Evolutionary conservation across 108 stramenopile species (phyloP).

Genomic region (Seminavis robusta): DNA sequence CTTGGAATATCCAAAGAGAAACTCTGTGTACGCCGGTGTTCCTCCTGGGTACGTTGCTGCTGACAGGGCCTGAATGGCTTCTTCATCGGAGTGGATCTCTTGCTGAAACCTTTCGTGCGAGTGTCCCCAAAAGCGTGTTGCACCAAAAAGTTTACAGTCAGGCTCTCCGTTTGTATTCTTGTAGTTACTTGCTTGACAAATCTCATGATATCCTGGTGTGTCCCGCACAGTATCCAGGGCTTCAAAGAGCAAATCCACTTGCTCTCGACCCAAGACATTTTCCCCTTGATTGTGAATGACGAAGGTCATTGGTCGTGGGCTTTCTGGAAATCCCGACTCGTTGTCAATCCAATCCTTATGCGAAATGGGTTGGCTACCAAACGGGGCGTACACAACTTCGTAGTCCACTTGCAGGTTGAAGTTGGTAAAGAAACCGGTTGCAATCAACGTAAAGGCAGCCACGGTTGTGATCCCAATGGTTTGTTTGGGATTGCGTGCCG

Average conservation of each 20-base stretch:
- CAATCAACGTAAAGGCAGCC: neutral
- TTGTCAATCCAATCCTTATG: constrained; percentile 2
- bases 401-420: constrained; percentile 4
- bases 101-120: neutral
- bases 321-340: neutral
- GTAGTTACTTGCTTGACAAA: constrained; percentile 1
- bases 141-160: constrained; percentile 7
- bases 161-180: too few relatives aligned
- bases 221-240: constrained; percentile 5
- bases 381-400: constrained; percentile 4
- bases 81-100: neutral
- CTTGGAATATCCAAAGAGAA: too few relatives aligned
- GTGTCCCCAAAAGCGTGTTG: constrained; percentile 3
- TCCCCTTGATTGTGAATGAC: constrained; percentile 9
- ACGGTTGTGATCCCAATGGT: neutral
- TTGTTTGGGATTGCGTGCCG: neutral
- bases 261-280: constrained; percentile 6
- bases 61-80: constrained; percentile 9
- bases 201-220: constrained; percentile 1
- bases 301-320: neutral
- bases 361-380: neutral
- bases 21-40: too few relatives aligned
- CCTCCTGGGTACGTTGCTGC: constrained; percentile 3
- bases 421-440: constrained; percentile 10
- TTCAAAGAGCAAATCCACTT: neutral